Evolutionary conservation across 2,329 filamentous ascomycete species (phyloP).

Genomic region (Botrytis elliptica): DNA sequence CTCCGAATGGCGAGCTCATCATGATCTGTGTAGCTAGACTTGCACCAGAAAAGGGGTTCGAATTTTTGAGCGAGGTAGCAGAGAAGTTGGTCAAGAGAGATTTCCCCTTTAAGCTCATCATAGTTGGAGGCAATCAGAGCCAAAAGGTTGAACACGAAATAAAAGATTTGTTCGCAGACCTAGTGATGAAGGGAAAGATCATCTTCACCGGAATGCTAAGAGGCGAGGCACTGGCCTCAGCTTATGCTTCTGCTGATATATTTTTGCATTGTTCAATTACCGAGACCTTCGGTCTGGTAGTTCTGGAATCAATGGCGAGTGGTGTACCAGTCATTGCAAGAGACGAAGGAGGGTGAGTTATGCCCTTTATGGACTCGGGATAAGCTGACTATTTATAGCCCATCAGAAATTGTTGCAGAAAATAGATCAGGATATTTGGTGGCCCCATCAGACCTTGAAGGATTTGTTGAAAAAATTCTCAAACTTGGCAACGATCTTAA

Average conservation of each 20-base stretch:
- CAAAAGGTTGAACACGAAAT: slow-evolving; percentile 60
- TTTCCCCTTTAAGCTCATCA: slow-evolving; percentile 61
- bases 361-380: not conserved
- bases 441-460: slow-evolving; percentile 56
- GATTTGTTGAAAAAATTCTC: slow-evolving; percentile 55
- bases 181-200: slow-evolving; percentile 52
- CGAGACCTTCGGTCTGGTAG: slow-evolving; percentile 62
- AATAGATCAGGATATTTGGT: slow-evolving; percentile 60
- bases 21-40: slow-evolving; percentile 66
- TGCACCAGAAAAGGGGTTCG: slow-evolving; percentile 69
- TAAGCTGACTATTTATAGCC: slow-evolving; percentile 41
- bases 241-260: slow-evolving; percentile 67
- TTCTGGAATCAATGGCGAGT: slow-evolving; percentile 69
- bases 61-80: slow-evolving; percentile 60
- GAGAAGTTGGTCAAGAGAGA: slow-evolving; percentile 53
- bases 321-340: slow-evolving; percentile 67
- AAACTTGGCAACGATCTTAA: slow-evolving; percentile 48
- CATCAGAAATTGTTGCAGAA: slow-evolving; percentile 64
- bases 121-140: slow-evolving; percentile 68
- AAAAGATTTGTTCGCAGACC: slow-evolving; percentile 55
- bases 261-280: slow-evolving; percentile 61
- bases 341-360: slow-evolving; percentile 55
- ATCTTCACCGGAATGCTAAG: slow-evolving; percentile 66
- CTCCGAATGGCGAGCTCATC: slow-evolving; percentile 62
- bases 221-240: slow-evolving; percentile 59